phyloP scores from a whole-genome alignment of 805 yeast species.

The Cyberlindnera sargentensis region DNA sequence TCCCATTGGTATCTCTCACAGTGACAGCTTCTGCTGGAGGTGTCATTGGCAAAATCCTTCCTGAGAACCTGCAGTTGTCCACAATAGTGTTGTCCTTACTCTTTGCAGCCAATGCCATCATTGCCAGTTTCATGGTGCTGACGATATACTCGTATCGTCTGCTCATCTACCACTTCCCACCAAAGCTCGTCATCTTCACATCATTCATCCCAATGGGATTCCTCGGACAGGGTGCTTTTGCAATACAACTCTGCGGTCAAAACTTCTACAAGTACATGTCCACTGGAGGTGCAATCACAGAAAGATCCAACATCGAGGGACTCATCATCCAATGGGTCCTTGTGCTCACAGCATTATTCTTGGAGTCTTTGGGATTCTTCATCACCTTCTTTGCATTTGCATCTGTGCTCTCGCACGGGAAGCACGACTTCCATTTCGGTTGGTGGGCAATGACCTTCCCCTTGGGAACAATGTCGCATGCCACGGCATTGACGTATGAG shows the following conservation, averaged over 20 bases:
- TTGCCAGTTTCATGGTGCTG: conserved; percentile 48
- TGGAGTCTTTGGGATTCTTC: conserved; percentile 52
- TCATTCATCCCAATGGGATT: conserved; percentile 77
- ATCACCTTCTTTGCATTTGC: conserved; percentile 39
- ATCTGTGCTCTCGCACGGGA: conserved; percentile 28
- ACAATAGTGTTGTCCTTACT: conserved; percentile 49
- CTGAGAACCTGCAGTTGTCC: conserved; percentile 39
- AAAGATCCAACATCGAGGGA: conserved; percentile 17
- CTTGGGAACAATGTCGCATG: conserved; percentile 70
- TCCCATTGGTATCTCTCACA: conserved; percentile 76
- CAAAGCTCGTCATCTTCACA: conserved; percentile 48
- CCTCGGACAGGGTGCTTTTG: conserved; percentile 78
- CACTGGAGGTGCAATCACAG: conserved; percentile 2
- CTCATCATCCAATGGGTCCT: conserved; percentile 29
- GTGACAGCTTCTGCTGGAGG: conserved; percentile 74
- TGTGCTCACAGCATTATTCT: conserved; percentile 35
- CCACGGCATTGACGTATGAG: conserved; percentile 44
- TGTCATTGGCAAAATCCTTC: conserved; percentile 38
- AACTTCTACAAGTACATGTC: conserved; percentile 26
- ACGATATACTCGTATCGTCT: conserved; percentile 56
- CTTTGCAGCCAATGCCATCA: conserved; percentile 64
- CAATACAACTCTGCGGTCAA: conserved; percentile 48
- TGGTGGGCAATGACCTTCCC: conserved; percentile 93
- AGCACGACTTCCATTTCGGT: conserved; percentile 37
- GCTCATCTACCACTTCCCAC: conserved; percentile 52